Base-by-base conservation (phyloP, 345 rosid species). In the Acer negundo region DNA sequence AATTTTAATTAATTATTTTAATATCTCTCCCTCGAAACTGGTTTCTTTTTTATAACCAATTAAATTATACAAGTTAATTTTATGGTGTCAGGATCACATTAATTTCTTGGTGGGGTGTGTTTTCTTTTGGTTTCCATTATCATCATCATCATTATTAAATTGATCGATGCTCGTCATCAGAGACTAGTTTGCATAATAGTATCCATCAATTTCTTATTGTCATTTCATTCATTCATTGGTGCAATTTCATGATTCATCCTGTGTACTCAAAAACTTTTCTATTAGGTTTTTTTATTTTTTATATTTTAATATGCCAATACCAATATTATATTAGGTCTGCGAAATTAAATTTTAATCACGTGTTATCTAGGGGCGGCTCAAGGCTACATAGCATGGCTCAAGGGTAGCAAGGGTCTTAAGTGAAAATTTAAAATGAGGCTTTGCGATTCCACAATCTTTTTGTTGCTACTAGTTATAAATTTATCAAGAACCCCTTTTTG, bases 41-140 rank as follows among this genome's bases (percentile, higher is more conserved):
- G 71, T 69, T 73, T 71, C 72, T 22, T 31, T 80, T 72, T 70
- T 66, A 49, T 65, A 53, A 22, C 79, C 67, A 68, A 28, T 46
- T 66, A 55, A 22, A 78, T 70, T 69, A n/a, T 46, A 17, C 73
- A 47, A 64, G 40, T 76, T 31, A n/a, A 42, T 78, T 78, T 77
- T 56, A 72, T 74, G 62, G 65, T 87, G 86, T 82, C 90, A 87
- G 90, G 64, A 67, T 49, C 46, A 69, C 78, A 83, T 79, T 85
- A 81, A 87, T 79, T 58, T 68, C 83, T 47, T 71, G 78, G 67
- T 72, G 67, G 76, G 72, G 56, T 42, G 20, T 40, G 73, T 67
- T 64, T 66, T 73, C 10, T 24, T 69, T 47, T 55, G 9, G 22
- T 69, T 17, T 73, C 71, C 16, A 67, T 67, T 61, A 42, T 62